Evolutionary conservation across 1,284 basidiomycete species (phyloP), one percentile per base, ranked within the genome.

Genomic region (Trametes sp.): DNA sequence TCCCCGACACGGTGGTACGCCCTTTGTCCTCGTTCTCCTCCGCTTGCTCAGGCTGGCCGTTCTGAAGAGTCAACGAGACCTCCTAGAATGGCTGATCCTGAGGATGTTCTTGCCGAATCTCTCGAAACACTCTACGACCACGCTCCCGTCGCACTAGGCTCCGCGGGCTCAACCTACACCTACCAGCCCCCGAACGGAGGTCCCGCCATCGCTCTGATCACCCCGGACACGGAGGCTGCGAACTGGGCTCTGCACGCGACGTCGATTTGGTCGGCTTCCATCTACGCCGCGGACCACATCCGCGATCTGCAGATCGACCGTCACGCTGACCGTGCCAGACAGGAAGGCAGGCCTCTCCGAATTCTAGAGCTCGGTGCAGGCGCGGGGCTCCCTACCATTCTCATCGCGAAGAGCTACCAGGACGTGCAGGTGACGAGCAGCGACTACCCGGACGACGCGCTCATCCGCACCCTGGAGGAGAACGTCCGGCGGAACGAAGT

Each of bases 191-290:
- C 36, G 8, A 44, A 57, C 29, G 29, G 36, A 6, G 29, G 73
- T 62, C 64, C 64, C 31, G 64, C 64, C 1, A 73, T 82, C 6
- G 73, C 73, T 4, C 75, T 92, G 50, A 72, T 72, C 26, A 87
- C 83, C 2, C 90, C 91, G 16, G 87, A 91, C 69, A 88, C 90
- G 4, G 77, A 82, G 13, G 76, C 87, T 11, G 79, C 81, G 11
- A 90, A 93, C 68, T 92, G 90, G 90, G 79, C 82, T 6, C 74
- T 93, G 4, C 90, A 93, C 64, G 90, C 90, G 1, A 87, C 88
- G 7, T 87, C 88, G 19, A 85, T 93, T 69, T 93, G 90, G 91
- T 76, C 82, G 5, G 82, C 90, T 4, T 84, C 90, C 2, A 74
- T 85, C 55, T 89, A 85, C 75, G 73, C 91, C 45, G 87, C 86